Conservation (phyloP, 805 yeast genomes). For the Barnettozyma vustinii region DNA sequence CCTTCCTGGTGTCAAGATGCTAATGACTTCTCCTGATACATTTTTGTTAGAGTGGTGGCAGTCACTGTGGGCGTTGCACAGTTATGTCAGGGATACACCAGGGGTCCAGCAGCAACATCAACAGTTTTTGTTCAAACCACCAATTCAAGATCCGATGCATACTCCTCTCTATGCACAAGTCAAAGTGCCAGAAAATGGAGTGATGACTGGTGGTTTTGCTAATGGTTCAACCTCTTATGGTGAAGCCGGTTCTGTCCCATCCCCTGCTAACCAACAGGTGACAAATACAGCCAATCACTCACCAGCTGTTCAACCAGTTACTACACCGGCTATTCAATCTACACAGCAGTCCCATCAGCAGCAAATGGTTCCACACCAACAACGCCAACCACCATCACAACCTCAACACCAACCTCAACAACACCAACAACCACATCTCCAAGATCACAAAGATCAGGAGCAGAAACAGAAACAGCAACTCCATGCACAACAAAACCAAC, state of each 20-base stretch:
- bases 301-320: slow-evolving; percentile 16
- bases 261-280: not conserved
- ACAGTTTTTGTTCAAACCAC: slow-evolving; percentile 5
- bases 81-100: slow-evolving; percentile 34
- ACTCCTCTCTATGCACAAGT: not conserved
- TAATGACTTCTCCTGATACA: slow-evolving; percentile 39
- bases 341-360: slow-evolving; percentile 1
- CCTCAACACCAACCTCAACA: slow-evolving; percentile 11
- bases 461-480: not conserved
- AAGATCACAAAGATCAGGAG: not conserved
- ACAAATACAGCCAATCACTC: slow-evolving; percentile 6
- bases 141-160: not conserved
- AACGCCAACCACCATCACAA: slow-evolving; percentile 6
- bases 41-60: slow-evolving; percentile 56
- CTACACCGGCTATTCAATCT: slow-evolving; percentile 9
- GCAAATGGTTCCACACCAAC: not conserved
- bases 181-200: not conserved
- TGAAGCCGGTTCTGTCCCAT: not conserved
- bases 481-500: too few species aligned
- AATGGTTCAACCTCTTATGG: not conserved
- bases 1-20: slow-evolving; percentile 32
- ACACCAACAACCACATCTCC: slow-evolving; percentile 7
- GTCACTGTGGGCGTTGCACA: slow-evolving; percentile 43
- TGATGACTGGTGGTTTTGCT: not conserved
- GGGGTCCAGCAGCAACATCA: slow-evolving; percentile 21